phyloP scores from a whole-genome alignment of 2,329 filamentous ascomycete species.

The Cytospora piceae region DNA sequence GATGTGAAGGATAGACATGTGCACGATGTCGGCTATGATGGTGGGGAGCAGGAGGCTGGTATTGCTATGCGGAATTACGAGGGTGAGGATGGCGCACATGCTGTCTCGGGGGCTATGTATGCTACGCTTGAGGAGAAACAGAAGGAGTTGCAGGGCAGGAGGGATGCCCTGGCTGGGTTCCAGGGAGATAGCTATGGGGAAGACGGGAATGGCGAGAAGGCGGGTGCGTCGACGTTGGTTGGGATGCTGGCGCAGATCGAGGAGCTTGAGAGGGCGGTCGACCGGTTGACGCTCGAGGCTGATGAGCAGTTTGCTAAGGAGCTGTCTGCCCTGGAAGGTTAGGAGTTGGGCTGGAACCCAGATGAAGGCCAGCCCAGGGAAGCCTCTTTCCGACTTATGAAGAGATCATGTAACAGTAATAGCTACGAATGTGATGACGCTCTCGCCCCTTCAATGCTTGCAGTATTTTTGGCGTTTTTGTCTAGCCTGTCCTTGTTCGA shows the following conservation, averaged over 20 bases:
- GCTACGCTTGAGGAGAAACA: constrained; percentile 42
- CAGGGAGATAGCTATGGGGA: not conserved
- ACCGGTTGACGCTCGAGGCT: constrained; percentile 47
- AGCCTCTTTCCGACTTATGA: too few species aligned
- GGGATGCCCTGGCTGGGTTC: constrained; percentile 33
- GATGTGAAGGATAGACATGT: constrained; percentile 32
- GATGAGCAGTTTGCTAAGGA: constrained; percentile 53
- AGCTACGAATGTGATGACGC: not conserved
- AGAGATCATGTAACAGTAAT: not conserved
- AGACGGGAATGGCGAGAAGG: constrained; percentile 33
- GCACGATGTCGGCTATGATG: constrained; percentile 19
- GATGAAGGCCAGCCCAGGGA: too few species aligned
- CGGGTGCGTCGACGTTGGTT: constrained; percentile 37
- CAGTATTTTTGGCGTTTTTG: not conserved
- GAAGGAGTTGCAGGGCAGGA: constrained; percentile 39
- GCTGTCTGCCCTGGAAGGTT: constrained; percentile 40
- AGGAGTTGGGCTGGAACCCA: not conserved
- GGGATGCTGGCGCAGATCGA: constrained; percentile 40
- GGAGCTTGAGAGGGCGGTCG: constrained; percentile 44
- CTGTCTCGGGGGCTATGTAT: constrained; percentile 43
- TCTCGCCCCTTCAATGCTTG: not conserved
- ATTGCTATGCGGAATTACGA: constrained; percentile 31
- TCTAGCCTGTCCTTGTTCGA: not conserved
- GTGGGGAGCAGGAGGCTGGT: constrained; percentile 25
- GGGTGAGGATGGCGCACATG: constrained; percentile 31